Evolutionary conservation across 2,329 filamentous ascomycete genomes (phyloP).

Genomic region (Talaromyces sp.): DNA sequence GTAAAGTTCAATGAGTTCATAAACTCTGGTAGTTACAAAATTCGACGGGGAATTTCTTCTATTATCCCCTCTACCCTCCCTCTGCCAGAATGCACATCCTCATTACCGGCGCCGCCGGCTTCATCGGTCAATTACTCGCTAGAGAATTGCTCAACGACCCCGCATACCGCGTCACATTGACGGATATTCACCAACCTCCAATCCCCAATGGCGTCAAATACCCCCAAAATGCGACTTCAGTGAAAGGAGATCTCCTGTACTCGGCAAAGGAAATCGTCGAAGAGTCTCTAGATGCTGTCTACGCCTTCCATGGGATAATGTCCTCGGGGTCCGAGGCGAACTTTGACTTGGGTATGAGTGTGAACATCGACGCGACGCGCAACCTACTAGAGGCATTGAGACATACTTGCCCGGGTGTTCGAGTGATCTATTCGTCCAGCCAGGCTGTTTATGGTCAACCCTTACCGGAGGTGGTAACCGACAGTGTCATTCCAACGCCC

Average conservation of each 20-base stretch:
- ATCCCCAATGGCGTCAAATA: constrained; percentile 53
- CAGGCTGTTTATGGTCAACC: constrained; percentile 66
- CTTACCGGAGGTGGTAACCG: constrained; percentile 56
- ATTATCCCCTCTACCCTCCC: not conserved
- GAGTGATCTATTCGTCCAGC: constrained; percentile 64
- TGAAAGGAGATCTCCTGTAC: constrained; percentile 58
- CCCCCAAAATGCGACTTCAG: constrained; percentile 53
- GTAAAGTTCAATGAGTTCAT: constrained; percentile 14
- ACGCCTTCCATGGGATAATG: constrained; percentile 70
- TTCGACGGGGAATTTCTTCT: not conserved
- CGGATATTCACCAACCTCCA: constrained; percentile 59
- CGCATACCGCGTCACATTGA: constrained; percentile 55
- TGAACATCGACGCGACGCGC: constrained; percentile 64
- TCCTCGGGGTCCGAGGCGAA: constrained; percentile 65
- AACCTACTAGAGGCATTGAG: constrained; percentile 58
- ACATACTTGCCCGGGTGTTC: constrained; percentile 53
- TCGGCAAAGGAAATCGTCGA: constrained; percentile 43
- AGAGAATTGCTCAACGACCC: constrained; percentile 56
- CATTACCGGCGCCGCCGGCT: constrained; percentile 67
- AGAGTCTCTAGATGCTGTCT: constrained; percentile 56
- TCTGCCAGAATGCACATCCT: constrained; percentile 52
- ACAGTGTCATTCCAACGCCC: constrained; percentile 59
- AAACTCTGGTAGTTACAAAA: constrained; percentile 5
- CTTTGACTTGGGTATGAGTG: constrained; percentile 60
- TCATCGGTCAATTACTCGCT: constrained; percentile 65